Conservation (phyloP, 2,329 filamentous ascomycete species). For the Fusarium fujikuroi region DNA sequence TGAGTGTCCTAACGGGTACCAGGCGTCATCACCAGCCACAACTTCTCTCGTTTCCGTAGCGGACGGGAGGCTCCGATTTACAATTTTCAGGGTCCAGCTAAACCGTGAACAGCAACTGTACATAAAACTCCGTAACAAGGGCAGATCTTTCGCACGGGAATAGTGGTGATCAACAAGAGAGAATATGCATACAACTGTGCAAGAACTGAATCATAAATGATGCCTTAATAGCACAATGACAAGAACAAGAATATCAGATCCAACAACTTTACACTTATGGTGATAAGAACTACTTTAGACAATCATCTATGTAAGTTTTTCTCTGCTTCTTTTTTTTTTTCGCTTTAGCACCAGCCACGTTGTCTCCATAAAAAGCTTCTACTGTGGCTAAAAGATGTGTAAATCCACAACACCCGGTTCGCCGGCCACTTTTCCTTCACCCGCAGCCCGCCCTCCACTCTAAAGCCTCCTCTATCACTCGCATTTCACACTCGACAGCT, state of each 20-base stretch:
- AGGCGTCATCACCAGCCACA: constrained; percentile 33
- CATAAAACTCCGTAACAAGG: background rate
- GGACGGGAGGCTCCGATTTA: constrained; percentile 19
- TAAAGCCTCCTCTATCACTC: constrained; percentile 37
- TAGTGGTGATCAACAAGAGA: background rate
- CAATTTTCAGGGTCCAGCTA: constrained; percentile 29
- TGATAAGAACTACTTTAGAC: background rate
- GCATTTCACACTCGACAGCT: constrained; percentile 22
- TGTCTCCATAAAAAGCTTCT: background rate
- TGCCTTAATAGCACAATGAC: too few relatives aligned
- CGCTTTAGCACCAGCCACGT: constrained; percentile 12
- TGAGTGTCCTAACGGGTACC: background rate
- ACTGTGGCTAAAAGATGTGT: constrained; percentile 22
- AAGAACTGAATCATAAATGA: background rate
- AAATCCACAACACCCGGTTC: constrained; percentile 41
- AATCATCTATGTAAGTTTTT: background rate
- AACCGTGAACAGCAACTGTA: constrained; percentile 9
- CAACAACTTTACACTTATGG: background rate
- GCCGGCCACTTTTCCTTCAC: constrained; percentile 40
- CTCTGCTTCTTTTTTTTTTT: background rate
- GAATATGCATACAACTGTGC: background rate
- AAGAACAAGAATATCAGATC: background rate
- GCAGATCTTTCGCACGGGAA: background rate
- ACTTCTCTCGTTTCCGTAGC: background rate
- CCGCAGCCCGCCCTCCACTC: constrained; percentile 24